Evolutionary conservation across 2,329 filamentous ascomycete genomes (phyloP).

Genomic region (Stachybotrys elegans): DNA sequence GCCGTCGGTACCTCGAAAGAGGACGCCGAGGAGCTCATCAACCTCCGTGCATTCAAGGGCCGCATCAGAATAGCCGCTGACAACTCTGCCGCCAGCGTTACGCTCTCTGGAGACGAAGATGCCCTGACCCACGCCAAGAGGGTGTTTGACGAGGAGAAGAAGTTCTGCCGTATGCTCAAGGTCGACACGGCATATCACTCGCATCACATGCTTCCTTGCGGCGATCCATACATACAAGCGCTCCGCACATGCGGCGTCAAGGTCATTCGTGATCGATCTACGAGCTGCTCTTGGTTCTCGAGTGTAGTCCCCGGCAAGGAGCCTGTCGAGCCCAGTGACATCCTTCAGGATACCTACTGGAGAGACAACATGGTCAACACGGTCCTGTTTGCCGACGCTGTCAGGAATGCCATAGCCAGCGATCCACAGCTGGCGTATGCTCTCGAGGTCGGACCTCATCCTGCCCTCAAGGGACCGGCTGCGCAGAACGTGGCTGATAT

Average conservation of each 20-base stretch:
- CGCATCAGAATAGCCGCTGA: slow-evolving; percentile 18
- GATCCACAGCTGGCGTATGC: slow-evolving; percentile 4
- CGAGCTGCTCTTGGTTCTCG: slow-evolving; percentile 11
- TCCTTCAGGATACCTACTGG: slow-evolving; percentile 14
- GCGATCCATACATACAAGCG: slow-evolving; percentile 8
- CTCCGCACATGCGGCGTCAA: slow-evolving; percentile 5
- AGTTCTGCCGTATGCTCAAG: slow-evolving; percentile 22
- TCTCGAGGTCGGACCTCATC: slow-evolving; percentile 41
- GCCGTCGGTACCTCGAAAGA: slow-evolving; percentile 16
- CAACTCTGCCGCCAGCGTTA: slow-evolving; percentile 16
- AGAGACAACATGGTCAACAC: slow-evolving; percentile 16
- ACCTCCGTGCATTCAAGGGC: slow-evolving; percentile 9
- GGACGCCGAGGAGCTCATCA: slow-evolving; percentile 7
- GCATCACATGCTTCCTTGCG: slow-evolving; percentile 33
- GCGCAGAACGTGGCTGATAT: slow-evolving; percentile 29
- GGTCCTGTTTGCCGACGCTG: slow-evolving; percentile 16
- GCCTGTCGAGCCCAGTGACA: slow-evolving; percentile 4
- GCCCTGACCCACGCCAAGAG: slow-evolving; percentile 17
- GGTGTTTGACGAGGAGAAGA: slow-evolving; percentile 10
- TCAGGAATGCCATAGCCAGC: slow-evolving; percentile 5
- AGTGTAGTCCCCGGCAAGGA: slow-evolving; percentile 21
- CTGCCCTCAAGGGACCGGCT: slow-evolving; percentile 40
- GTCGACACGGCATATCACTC: slow-evolving; percentile 47
- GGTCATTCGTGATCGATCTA: not conserved
- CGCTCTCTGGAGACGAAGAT: slow-evolving; percentile 24